Evolutionary conservation across 1,139 yeast species (phyloP).

Genomic region (Zygosaccharomyces sapae): DNA sequence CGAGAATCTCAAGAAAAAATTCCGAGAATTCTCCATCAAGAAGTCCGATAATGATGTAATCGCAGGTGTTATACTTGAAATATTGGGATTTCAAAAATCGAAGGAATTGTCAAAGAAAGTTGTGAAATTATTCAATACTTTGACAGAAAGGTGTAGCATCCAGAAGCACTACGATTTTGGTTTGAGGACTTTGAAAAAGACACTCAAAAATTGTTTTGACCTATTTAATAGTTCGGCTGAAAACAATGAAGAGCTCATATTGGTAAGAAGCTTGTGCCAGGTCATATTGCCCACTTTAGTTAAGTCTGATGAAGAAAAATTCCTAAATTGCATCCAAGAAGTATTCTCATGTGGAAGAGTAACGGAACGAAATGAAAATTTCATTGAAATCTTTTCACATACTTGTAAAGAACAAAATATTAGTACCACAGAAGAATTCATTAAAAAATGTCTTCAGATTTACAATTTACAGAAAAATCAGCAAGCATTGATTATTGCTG

Average conservation of each 20-base stretch:
- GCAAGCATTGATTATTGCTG: slow-evolving; percentile 81
- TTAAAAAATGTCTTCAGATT: slow-evolving; percentile 59
- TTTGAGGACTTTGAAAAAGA: slow-evolving; percentile 60
- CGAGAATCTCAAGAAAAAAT: slow-evolving; percentile 76
- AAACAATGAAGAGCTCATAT: slow-evolving; percentile 2
- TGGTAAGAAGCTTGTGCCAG: slow-evolving; percentile 6
- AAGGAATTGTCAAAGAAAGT: slow-evolving; percentile 45
- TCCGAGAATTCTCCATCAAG: slow-evolving; percentile 71
- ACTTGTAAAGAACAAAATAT: slow-evolving; percentile 7
- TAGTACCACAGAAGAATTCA: slow-evolving; percentile 42
- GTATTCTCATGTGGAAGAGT: slow-evolving; percentile 1
- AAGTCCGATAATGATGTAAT: slow-evolving; percentile 68
- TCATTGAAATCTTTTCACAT: background rate
- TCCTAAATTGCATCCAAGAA: background rate
- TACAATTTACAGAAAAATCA: slow-evolving; percentile 59
- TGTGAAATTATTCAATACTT: slow-evolving; percentile 52
- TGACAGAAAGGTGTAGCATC: slow-evolving; percentile 41
- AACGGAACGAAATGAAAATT: background rate
- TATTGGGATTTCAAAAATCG: slow-evolving; percentile 65
- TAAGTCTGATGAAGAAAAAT: slow-evolving; percentile 5
- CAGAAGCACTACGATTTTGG: slow-evolving; percentile 92
- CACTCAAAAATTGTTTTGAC: slow-evolving; percentile 37
- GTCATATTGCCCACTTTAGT: slow-evolving; percentile 7
- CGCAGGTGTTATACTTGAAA: slow-evolving; percentile 64
- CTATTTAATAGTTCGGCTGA: background rate